Evolutionary conservation across 2,329 filamentous ascomycete species (phyloP).

Genomic region (Leptographium wingfieldii): DNA sequence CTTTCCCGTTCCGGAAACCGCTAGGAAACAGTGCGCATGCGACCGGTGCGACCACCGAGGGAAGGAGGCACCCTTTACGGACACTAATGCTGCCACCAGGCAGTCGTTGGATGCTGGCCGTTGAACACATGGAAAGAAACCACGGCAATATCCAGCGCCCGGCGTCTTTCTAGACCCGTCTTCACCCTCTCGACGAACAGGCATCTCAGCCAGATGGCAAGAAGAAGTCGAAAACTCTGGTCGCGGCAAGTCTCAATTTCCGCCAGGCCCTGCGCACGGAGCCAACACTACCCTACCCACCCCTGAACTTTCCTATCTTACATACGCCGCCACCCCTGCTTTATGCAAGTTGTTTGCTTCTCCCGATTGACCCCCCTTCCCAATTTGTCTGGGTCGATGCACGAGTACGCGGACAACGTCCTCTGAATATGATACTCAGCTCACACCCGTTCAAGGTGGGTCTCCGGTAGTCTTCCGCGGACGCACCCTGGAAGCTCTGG

Average conservation of each 20-base stretch:
- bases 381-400: neutral
- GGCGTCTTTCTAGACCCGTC: too few species aligned
- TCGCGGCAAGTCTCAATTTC: neutral
- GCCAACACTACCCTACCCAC: neutral
- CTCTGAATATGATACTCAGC: neutral
- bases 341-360: slow-evolving; percentile 3
- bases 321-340: neutral
- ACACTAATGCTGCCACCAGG: neutral
- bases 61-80: neutral
- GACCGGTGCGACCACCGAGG: neutral
- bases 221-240: too few species aligned
- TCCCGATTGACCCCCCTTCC: neutral
- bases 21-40: neutral
- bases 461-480: too few species aligned
- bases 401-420: neutral
- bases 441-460: neutral
- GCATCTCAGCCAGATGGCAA: too few species aligned
- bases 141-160: too few species aligned
- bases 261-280: neutral
- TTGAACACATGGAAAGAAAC: too few species aligned
- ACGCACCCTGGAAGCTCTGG: too few species aligned
- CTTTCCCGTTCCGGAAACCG: slow-evolving; percentile 2
- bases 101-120: too few species aligned
- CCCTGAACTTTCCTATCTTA: slow-evolving; percentile 1
- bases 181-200: too few species aligned